Evolutionary conservation across 2,329 filamentous ascomycete species (phyloP), one percentile per base, ranked within the genome.

Genomic region (Westerdykella ornata): DNA sequence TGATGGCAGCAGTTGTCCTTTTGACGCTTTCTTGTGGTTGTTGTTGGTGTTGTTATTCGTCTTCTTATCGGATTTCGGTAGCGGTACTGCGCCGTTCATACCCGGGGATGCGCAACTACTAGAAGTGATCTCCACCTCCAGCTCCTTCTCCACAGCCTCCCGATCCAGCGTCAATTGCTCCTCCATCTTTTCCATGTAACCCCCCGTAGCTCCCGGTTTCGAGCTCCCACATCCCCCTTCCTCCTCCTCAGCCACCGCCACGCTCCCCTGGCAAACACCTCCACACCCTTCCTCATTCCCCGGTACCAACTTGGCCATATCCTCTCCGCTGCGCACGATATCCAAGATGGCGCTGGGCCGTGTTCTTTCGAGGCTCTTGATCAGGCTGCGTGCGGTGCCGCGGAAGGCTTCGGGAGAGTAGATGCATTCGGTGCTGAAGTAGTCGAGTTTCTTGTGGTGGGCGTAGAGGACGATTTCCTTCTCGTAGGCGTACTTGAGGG

Each of bases 391-490:
- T 2, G 92, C 92, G 52, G 87, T 95, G 3, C 92, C 92, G 44
- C 92, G 78, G 62, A 98, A 98, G 2, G 92, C 92, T 67, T 98
- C 92, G 0, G 92, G 92, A 40, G 88, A 95, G 72, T 98, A 98
- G 46, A 98, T 88, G 72, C 92, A 98, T 68, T 98, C 92, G 0
- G 92, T 98, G 58, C 83, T 95, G 68, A 98, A 98, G 68, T 98
- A 98, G 63, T 97, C 89, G 49, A 98, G 74, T 65, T 89, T 89
- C 68, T 92, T 94, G 72, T 98, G 88, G 62, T 97, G 87, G 4
- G 92, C 92, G 62, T 98, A 98, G 5, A 98, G 75, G 14, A 98
- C 92, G 52, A 98, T 98, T 63, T 98, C 92, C 70, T 98, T 98
- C 64, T 98, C 92, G 62, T 97, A 98, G 1, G 90, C 89, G 64